phyloP scores from a whole-genome alignment of 2,329 filamentous ascomycete genomes.

The Ambrosiella xylebori region DNA sequence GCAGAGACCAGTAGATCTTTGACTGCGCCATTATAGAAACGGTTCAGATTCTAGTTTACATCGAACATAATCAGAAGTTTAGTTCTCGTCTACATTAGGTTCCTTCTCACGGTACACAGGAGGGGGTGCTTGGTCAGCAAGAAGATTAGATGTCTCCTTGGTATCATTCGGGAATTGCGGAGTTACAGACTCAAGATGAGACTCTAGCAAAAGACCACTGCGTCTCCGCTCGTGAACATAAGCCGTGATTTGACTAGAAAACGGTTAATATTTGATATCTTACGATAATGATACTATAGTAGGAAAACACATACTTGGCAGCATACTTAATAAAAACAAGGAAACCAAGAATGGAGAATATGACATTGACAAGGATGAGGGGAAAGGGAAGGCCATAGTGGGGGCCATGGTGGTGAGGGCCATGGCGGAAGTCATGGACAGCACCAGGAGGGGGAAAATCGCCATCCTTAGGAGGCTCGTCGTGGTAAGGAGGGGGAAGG shows the following conservation, averaged over 20 bases:
- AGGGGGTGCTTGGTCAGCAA: too few species aligned
- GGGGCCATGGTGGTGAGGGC: neutral
- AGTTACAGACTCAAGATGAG: too few species aligned
- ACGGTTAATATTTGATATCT: neutral
- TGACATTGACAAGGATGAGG: constrained; percentile 3
- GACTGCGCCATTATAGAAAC: neutral
- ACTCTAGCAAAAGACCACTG: too few species aligned
- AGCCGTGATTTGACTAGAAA: neutral
- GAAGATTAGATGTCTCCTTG: too few species aligned
- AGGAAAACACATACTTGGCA: constrained; percentile 1
- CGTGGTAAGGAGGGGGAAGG: neutral
- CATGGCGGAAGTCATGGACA: neutral
- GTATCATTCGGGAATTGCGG: too few species aligned
- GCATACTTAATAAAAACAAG: constrained; percentile 1
- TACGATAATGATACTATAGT: neutral
- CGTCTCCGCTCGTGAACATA: neutral
- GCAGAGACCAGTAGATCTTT: neutral
- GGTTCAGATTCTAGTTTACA: too few species aligned
- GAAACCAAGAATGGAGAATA: constrained; percentile 7
- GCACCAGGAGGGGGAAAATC: neutral
- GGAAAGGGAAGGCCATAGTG: neutral
- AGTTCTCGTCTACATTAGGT: too few species aligned
- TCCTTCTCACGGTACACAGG: too few species aligned
- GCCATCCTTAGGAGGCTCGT: neutral
- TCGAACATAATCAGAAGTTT: too few species aligned